phyloP scores from a whole-genome alignment of 2,329 filamentous ascomycete species.

The Neofusicoccum laricinum region DNA sequence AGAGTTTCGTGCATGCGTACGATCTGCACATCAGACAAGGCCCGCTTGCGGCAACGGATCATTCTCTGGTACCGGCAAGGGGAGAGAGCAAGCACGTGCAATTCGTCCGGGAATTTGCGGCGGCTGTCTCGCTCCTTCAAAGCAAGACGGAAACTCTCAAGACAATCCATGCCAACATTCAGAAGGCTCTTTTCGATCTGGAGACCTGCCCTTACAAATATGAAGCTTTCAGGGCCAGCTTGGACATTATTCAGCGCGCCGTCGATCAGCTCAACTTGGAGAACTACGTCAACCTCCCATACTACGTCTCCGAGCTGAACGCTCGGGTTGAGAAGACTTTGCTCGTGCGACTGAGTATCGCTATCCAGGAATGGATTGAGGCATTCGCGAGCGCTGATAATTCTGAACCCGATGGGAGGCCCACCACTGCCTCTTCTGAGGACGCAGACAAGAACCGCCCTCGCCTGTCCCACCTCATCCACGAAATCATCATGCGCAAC shows the following conservation, averaged over 20 bases:
- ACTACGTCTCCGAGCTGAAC: constrained; percentile 89
- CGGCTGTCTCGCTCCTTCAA: constrained; percentile 82
- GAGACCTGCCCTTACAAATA: constrained; percentile 80
- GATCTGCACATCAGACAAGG: constrained; percentile 76
- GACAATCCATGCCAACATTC: constrained; percentile 74
- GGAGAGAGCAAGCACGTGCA: constrained; percentile 91
- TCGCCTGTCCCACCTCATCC: constrained; percentile 69
- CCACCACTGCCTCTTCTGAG: constrained; percentile 39
- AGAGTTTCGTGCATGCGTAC: constrained; percentile 96
- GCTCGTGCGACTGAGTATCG: constrained; percentile 75
- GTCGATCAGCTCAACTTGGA: constrained; percentile 97
- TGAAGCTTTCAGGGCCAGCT: constrained; percentile 71
- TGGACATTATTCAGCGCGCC: constrained; percentile 84
- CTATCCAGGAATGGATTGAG: constrained; percentile 82
- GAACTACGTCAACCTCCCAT: constrained; percentile 87
- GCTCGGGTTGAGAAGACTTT: constrained; percentile 77
- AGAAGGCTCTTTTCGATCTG: constrained; percentile 79
- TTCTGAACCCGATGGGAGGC: constrained; percentile 49
- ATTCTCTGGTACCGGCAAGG: constrained; percentile 41
- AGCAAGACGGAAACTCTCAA: constrained; percentile 77
- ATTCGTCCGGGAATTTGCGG: constrained; percentile 91
- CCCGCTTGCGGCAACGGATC: constrained; percentile 52
- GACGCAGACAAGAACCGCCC: constrained; percentile 45
- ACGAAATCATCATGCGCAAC: constrained; percentile 96
- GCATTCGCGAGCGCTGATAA: constrained; percentile 62